Conservation (phyloP, 495 filamentous ascomycete species). For the Terfezia boudieri region DNA sequence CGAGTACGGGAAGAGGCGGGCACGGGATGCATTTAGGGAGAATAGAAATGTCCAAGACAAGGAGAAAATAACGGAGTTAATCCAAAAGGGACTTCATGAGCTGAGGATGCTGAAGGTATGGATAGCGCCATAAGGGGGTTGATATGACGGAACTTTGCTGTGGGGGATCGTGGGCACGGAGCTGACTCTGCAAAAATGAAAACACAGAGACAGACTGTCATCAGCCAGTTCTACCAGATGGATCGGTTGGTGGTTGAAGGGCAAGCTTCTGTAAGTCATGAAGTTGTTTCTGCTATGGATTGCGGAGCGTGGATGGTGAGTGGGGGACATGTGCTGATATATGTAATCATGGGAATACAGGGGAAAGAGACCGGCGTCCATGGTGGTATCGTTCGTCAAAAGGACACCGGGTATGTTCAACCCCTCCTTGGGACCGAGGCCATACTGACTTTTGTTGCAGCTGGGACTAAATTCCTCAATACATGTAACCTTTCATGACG, state of each 20-base stretch:
- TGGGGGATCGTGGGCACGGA: no score
- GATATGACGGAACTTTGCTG: background rate
- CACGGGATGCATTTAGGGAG: constrained; percentile 71
- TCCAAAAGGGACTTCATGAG: constrained; percentile 72
- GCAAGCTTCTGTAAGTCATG: constrained; percentile 6
- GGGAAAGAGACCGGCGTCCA: constrained; percentile 52
- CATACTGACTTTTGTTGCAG: no score
- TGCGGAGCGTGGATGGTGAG: no score
- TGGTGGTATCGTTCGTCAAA: constrained; percentile 53
- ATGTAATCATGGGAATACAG: constrained; percentile 21
- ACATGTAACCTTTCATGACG: no score
- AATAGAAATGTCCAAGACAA: constrained; percentile 43
- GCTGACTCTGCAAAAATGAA: background rate
- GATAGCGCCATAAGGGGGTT: constrained; percentile 2
- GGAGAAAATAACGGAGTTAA: constrained; percentile 59
- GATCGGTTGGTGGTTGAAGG: constrained; percentile 88
- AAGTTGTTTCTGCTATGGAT: background rate
- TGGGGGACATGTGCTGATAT: no score
- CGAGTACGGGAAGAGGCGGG: constrained; percentile 80
- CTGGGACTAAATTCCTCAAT: no score
- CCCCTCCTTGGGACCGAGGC: background rate
- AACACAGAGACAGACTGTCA: constrained; percentile 68
- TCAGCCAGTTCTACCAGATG: constrained; percentile 86
- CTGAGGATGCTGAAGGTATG: constrained; percentile 81
- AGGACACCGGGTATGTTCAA: constrained; percentile 50